Evolutionary conservation across 495 filamentous ascomycete genomes (phyloP), one percentile per base, ranked within the genome.

Genomic region (Aspergillus saccharolyticus): DNA sequence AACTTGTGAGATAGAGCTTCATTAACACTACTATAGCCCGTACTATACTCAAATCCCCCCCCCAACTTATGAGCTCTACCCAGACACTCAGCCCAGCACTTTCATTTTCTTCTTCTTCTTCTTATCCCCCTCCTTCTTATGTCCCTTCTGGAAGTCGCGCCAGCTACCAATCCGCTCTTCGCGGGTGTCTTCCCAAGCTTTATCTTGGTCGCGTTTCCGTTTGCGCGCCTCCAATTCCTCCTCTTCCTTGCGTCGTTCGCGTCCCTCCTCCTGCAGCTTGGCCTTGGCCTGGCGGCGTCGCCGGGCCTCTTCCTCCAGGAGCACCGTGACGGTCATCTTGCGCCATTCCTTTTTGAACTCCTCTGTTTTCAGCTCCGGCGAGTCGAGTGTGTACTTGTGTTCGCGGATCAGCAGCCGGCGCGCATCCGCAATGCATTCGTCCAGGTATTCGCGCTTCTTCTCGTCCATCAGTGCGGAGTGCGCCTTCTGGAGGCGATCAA

Each of bases 41-140:
- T n/a, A n/a, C n/a, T n/a, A n/a, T n/a, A n/a, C n/a, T n/a, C n/a
- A n/a, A n/a, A n/a, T n/a, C n/a, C n/a, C n/a, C n/a, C n/a, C n/a
- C n/a, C n/a, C n/a, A n/a, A n/a, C n/a, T n/a, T n/a, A n/a, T n/a
- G n/a, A n/a, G n/a, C n/a, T n/a, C n/a, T n/a, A n/a, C n/a, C n/a
- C n/a, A n/a, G n/a, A n/a, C n/a, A 47, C 17, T 63, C 61, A 87
- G 16, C 83, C 85, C 51, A 89, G 76, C n/a, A 90, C 80, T 79
- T 96, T 95, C 81, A 90, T 93, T 78, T 94, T 93, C 82, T 96
- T 97, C 81, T 95, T 95, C 68, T 89, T 90, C 66, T 83, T 83
- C 58, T 83, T 84, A 24, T 73, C 68, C 7, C 75, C 74, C 2
- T 65, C 75, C 21, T 81, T 80, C 52, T 80, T 81, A 51, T 70